Evolutionary conservation across 2,329 filamentous ascomycete genomes (phyloP).

Genomic region (Coniochaeta ligniaria): DNA sequence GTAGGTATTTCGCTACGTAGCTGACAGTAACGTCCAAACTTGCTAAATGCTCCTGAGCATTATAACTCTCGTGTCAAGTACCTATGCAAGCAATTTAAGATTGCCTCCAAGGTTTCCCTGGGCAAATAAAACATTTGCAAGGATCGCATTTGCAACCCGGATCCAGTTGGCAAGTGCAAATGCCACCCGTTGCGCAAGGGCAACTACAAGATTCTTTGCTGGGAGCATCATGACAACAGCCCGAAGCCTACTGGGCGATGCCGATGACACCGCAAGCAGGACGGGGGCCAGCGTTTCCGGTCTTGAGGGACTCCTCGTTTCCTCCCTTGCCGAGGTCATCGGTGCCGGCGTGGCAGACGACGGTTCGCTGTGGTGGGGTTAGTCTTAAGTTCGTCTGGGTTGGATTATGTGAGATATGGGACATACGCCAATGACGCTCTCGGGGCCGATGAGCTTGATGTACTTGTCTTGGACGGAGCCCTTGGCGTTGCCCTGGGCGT

Average conservation of each 20-base stretch:
- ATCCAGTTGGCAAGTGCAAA: neutral
- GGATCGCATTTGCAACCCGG: neutral
- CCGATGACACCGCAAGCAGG: conserved; percentile 98
- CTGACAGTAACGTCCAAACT: neutral
- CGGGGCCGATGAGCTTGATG: conserved; percentile 91
- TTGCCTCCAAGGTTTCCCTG: neutral
- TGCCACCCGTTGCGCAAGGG: neutral
- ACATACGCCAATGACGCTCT: conserved; percentile 87
- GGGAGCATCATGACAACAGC: neutral
- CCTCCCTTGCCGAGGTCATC: conserved; percentile 93
- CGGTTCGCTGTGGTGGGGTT: conserved; percentile 60
- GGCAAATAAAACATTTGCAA: neutral
- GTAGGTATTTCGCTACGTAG: neutral
- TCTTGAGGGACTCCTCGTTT: conserved; percentile 95
- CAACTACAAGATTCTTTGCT: neutral
- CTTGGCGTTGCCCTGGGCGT: conserved; percentile 83
- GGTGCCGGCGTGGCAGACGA: conserved; percentile 91
- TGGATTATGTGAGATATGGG: neutral
- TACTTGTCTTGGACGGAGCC: conserved; percentile 73
- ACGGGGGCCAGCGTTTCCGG: conserved; percentile 86
- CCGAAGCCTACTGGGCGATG: conserved; percentile 60
- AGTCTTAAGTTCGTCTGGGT: neutral
- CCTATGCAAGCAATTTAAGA: neutral
- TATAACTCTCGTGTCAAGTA: neutral
- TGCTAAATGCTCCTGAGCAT: neutral